phyloP scores from a whole-genome alignment of 805 yeast genomes.

The Pichia occidentalis region DNA sequence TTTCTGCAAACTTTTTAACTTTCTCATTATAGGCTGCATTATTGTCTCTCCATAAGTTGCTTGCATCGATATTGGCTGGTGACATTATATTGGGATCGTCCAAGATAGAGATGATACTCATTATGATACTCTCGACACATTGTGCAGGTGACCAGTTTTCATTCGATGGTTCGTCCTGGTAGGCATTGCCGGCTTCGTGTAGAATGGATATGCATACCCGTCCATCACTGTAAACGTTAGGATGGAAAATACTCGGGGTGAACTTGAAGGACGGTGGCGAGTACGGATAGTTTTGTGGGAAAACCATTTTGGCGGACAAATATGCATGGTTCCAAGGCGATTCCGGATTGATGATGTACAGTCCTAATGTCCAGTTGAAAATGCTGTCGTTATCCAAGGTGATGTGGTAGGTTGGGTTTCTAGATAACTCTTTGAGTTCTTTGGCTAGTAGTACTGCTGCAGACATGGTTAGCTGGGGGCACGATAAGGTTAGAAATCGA shows the following conservation, averaged over 20 bases:
- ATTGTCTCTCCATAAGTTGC: conserved; percentile 80
- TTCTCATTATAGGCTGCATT: conserved; percentile 67
- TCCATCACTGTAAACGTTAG: conserved; percentile 92
- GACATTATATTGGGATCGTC: conserved; percentile 92
- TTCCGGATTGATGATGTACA: conserved; percentile 84
- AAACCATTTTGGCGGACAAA: conserved; percentile 88
- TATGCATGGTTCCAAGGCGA: conserved; percentile 93
- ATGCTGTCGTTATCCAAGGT: conserved; percentile 49
- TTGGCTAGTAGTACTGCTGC: conserved; percentile 31
- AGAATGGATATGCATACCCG: conserved; percentile 75
- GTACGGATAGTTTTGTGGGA: conserved; percentile 87
- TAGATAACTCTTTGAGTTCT: conserved; percentile 28
- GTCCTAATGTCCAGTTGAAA: conserved; percentile 75
- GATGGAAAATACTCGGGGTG: conserved; percentile 90
- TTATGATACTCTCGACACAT: conserved; percentile 83
- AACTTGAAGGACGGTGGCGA: conserved; percentile 90
- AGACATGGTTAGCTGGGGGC: no score
- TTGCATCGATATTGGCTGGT: conserved; percentile 96
- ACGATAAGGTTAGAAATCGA: no score
- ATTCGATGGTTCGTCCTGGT: conserved; percentile 84
- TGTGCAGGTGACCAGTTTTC: conserved; percentile 95
- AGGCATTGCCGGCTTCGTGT: conserved; percentile 86
- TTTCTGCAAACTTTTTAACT: conserved; percentile 75
- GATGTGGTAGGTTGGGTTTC: conserved; percentile 29
- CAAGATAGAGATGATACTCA: conserved; percentile 81